phyloP scores from a whole-genome alignment of 148 eudicot species.

The Pouteria glomerata region DNA sequence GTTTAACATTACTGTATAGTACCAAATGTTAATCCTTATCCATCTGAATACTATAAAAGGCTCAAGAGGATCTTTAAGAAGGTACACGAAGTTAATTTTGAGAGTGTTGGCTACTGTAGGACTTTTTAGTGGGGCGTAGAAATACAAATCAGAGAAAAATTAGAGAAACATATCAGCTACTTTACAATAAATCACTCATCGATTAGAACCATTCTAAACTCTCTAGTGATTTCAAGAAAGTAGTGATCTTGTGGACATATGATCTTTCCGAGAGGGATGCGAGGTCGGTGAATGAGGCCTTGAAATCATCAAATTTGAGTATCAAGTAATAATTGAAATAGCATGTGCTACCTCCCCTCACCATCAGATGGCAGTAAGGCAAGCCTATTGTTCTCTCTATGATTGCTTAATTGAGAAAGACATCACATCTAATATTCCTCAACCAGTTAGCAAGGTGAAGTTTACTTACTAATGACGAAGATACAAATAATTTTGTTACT shows the following conservation, averaged over 20 bases:
- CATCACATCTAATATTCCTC: conserved; percentile 35
- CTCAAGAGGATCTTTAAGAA: no score
- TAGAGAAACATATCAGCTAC: conserved; percentile 52
- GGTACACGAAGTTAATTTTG: no score
- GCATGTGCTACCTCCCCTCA: conserved; percentile 72
- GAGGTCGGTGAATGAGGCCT: conserved; percentile 51
- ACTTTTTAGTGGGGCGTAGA: conserved; percentile 71
- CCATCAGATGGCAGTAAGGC: conserved; percentile 64
- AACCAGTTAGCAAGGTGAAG: conserved; percentile 64
- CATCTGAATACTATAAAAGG: no score
- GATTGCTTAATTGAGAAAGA: conserved; percentile 76
- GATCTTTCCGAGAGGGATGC: conserved; percentile 91
- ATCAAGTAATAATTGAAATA: conserved; percentile 67
- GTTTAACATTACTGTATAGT: no score
- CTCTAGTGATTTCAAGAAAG: conserved; percentile 77
- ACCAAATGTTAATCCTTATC: no score
- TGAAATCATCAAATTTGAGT: conserved; percentile 37
- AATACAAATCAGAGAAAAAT: conserved; percentile 61
- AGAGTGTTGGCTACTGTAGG: no score
- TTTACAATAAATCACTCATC: conserved; percentile 51
- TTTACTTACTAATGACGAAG: not conserved
- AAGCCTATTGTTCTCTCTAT: conserved; percentile 56
- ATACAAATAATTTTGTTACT: not conserved
- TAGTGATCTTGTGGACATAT: conserved; percentile 59
- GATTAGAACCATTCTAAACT: conserved; percentile 50